These are phyloP conservation scores for Chlamydomonas applanata DNA, from an alignment of 139 green algal genomes.

Conservation along the genomic window DNA sequence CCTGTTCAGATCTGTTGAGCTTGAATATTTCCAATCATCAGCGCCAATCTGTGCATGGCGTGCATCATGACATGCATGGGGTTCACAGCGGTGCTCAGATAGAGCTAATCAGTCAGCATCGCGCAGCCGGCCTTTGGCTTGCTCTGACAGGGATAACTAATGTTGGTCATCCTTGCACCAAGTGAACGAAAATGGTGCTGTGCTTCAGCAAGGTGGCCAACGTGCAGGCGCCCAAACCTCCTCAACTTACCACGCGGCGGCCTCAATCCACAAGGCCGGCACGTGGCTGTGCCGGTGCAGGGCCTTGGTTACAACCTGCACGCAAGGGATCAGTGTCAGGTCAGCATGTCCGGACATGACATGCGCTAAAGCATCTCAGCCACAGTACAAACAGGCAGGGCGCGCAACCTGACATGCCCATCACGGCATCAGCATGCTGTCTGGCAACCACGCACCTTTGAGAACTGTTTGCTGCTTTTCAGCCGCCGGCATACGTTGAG, in stretches of 20 bases:
- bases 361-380: too few relatives aligned
- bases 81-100: constrained; percentile 7
- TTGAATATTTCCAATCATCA: too few relatives aligned
- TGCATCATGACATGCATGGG: too few relatives aligned
- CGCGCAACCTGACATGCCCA: background rate
- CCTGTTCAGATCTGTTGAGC: too few relatives aligned
- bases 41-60: too few relatives aligned
- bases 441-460: constrained; percentile 38
- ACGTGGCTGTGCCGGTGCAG: constrained; percentile 81
- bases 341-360: too few relatives aligned
- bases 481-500: constrained; percentile 72
- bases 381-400: background rate
- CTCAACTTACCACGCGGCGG: constrained; percentile 71
- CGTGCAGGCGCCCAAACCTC: background rate
- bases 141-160: constrained; percentile 15
- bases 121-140: background rate
- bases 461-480: constrained; percentile 61
- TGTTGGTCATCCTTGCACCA: background rate
- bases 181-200: too few relatives aligned
- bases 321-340: background rate
- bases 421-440: background rate
- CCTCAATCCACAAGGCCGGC: constrained; percentile 84
- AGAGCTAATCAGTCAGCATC: background rate
- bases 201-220: background rate
- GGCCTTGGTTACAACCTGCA: constrained; percentile 73